These are phyloP conservation scores for Rosa multiflora DNA, from an alignment of 306 rosid species.

Conservation along the genomic window DNA sequence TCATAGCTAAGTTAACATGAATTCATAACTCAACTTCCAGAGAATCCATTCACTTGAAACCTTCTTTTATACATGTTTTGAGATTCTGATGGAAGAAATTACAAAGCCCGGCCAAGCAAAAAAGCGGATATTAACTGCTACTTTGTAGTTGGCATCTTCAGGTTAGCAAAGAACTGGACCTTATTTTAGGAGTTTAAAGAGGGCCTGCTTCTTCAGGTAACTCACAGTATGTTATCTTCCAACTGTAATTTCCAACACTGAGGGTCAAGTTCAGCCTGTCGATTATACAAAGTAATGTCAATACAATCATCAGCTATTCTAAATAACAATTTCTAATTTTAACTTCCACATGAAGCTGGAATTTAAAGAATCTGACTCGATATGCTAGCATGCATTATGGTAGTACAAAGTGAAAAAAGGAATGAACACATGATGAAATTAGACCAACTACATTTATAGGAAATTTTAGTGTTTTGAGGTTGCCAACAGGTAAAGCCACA, in stretches of 20 bases:
- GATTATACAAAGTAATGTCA: slow-evolving; percentile 30
- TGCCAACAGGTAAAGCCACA: background rate
- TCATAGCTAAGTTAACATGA: background rate
- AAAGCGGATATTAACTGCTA: background rate
- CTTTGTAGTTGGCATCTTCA: background rate
- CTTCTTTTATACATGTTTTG: background rate
- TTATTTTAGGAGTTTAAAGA: background rate
- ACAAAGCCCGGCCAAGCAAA: background rate
- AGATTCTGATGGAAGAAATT: background rate
- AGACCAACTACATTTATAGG: background rate
- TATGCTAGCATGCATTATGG: background rate
- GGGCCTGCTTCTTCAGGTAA: background rate
- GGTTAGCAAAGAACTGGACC: background rate
- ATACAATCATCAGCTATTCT: background rate
- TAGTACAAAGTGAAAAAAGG: background rate
- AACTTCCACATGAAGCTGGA: background rate
- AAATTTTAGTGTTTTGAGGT: background rate
- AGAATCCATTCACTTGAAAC: background rate
- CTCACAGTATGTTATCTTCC: slow-evolving; percentile 51
- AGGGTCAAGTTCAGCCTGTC: slow-evolving; percentile 92
- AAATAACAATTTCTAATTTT: background rate
- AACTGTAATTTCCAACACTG: slow-evolving; percentile 79
- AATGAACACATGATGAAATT: background rate
- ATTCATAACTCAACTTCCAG: background rate
- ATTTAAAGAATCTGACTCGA: background rate